Evolutionary conservation across 768 basidiomycete genomes (phyloP).

Genomic region (Hygrophorus russula): DNA sequence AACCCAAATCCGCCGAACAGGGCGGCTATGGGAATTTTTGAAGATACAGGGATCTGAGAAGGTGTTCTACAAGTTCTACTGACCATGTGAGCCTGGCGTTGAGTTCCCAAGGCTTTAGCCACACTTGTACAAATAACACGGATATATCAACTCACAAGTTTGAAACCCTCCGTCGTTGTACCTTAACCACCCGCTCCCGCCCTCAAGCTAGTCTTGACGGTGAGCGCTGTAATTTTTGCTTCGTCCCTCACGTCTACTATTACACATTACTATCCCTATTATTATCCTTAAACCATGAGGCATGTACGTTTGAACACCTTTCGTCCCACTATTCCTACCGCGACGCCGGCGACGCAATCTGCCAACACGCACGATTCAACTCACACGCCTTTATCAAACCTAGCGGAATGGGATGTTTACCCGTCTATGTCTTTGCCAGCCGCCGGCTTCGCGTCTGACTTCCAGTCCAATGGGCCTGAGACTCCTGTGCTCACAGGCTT

Average conservation of each 20-base stretch:
- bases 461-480: slow-evolving; percentile 23
- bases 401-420: slow-evolving; percentile 9
- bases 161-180: not conserved
- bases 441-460: slow-evolving; percentile 15
- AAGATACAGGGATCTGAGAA: not conserved
- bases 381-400: slow-evolving; percentile 15
- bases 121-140: slow-evolving; percentile 1
- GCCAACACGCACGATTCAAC: not conserved
- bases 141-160: not conserved
- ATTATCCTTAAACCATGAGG: not conserved
- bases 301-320: not conserved
- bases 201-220: not conserved
- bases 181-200: not conserved
- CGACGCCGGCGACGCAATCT: slow-evolving; percentile 2
- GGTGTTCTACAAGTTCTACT: not conserved
- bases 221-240: not conserved
- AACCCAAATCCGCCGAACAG: slow-evolving; percentile 20
- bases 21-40: not conserved
- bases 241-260: slow-evolving; percentile 1
- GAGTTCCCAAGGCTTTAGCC: slow-evolving; percentile 1
- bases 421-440: slow-evolving; percentile 9
- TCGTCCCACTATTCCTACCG: not conserved
- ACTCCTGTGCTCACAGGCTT: slow-evolving; percentile 14
- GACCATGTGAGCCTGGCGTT: not conserved
- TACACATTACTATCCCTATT: slow-evolving; percentile 1